Conservation (phyloP, 1,284 basidiomycete species). For the Cutaneotrichosporon sp. region DNA sequence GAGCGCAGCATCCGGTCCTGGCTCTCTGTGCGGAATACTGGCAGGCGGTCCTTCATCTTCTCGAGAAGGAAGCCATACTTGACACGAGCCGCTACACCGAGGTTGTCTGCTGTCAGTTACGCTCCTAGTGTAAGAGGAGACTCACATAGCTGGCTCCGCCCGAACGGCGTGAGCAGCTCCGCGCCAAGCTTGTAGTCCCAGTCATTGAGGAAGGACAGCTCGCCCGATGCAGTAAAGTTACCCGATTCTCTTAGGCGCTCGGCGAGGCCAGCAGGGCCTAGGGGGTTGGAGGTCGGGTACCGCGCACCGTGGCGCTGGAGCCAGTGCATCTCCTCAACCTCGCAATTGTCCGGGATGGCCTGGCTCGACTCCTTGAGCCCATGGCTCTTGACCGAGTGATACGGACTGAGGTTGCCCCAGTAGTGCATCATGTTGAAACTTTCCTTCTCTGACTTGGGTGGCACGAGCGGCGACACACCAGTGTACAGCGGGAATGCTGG, state of each 20-base stretch:
- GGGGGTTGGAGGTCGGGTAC: slow-evolving; percentile 37
- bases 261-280: slow-evolving; percentile 35
- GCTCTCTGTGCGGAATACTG: slow-evolving; percentile 50
- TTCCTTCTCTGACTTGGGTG: slow-evolving; percentile 26
- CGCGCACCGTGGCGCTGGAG: slow-evolving; percentile 51
- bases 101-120: slow-evolving; percentile 27
- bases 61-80: slow-evolving; percentile 49
- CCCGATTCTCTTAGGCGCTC: slow-evolving; percentile 24
- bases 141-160: slow-evolving; percentile 48
- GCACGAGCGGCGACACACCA: slow-evolving; percentile 62
- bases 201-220: slow-evolving; percentile 50
- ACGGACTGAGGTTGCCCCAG: slow-evolving; percentile 52
- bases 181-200: slow-evolving; percentile 52
- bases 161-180: slow-evolving; percentile 53
- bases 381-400: slow-evolving; percentile 49
- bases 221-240: slow-evolving; percentile 40
- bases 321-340: slow-evolving; percentile 48
- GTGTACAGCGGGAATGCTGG: slow-evolving; percentile 69
- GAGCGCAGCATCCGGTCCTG: slow-evolving; percentile 52
- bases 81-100: slow-evolving; percentile 45
- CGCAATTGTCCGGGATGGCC: slow-evolving; percentile 47
- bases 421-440: slow-evolving; percentile 48
- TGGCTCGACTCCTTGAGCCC: slow-evolving; percentile 45
- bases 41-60: slow-evolving; percentile 43
- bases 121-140: not conserved